phyloP scores from a whole-genome alignment of 331 rosid genomes.

The Arachis monticola region DNA sequence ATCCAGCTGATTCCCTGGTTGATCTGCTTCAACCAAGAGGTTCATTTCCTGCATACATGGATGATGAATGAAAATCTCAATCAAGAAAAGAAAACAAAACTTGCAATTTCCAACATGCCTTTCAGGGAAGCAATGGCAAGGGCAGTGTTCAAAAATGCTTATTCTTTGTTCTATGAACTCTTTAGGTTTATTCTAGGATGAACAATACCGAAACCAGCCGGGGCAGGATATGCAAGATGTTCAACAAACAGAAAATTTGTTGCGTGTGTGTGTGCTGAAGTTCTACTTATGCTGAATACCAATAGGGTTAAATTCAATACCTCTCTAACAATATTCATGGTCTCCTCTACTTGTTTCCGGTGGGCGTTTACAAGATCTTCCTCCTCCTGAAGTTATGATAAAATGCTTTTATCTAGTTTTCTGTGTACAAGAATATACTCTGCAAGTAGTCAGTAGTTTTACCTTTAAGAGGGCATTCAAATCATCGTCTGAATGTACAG shows the following conservation, averaged over 20 bases:
- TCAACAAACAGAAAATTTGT: not conserved
- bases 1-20: slow-evolving; percentile 86
- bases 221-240: slow-evolving; percentile 22
- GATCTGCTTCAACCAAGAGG: slow-evolving; percentile 86
- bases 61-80: not conserved
- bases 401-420: slow-evolving; percentile 24
- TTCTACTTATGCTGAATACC: not conserved
- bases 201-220: slow-evolving; percentile 21
- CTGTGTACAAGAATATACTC: not conserved
- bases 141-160: not conserved
- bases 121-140: not conserved
- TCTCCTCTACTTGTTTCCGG: slow-evolving; percentile 88
- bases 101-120: not conserved
- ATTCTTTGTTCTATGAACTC: not conserved
- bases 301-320: slow-evolving; percentile 47
- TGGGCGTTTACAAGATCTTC: slow-evolving; percentile 89
- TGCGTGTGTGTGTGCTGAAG: not conserved
- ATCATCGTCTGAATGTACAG: slow-evolving; percentile 65
- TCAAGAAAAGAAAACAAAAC: not conserved
- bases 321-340: slow-evolving; percentile 89
- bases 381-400: slow-evolving; percentile 71
- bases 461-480: slow-evolving; percentile 83
- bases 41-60: slow-evolving; percentile 76
- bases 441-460: slow-evolving; percentile 26
- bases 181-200: not conserved